Evolutionary conservation across 164 flowering plant genomes (phyloP).

Genomic region (Nelumbo lutea): DNA sequence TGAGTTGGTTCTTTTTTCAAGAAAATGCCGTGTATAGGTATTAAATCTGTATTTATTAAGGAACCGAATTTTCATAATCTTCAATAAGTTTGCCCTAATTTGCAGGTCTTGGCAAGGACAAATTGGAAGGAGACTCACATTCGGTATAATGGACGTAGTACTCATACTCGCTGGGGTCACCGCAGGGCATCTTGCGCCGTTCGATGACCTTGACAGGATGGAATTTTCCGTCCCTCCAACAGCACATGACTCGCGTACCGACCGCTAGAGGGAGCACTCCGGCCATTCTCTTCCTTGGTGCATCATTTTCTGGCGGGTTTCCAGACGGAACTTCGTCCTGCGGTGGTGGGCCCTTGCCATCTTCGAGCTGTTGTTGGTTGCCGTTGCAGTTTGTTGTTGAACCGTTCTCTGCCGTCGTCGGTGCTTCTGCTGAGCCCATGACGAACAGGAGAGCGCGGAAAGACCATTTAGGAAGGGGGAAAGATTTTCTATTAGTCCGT

Average conservation of each 20-base stretch:
- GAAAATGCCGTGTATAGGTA: too few species aligned
- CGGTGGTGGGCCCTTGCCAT: neutral
- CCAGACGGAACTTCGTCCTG: neutral
- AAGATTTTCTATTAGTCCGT: too few species aligned
- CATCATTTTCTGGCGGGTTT: constrained; percentile 18
- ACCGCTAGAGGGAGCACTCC: constrained; percentile 53
- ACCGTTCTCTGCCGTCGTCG: constrained; percentile 24
- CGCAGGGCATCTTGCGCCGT: constrained; percentile 33
- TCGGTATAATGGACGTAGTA: constrained; percentile 77
- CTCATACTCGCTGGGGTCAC: constrained; percentile 46
- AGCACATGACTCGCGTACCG: constrained; percentile 70
- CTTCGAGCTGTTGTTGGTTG: constrained; percentile 12
- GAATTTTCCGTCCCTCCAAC: constrained; percentile 64
- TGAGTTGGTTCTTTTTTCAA: too few species aligned
- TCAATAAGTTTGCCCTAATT: too few species aligned
- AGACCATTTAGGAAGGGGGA: too few species aligned
- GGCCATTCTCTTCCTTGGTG: constrained; percentile 31
- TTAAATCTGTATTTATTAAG: too few species aligned
- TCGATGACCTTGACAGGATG: constrained; percentile 78
- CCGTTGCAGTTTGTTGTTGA: constrained; percentile 14
- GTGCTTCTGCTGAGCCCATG: constrained; percentile 1
- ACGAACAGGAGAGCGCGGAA: too few species aligned
- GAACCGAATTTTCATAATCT: too few species aligned
- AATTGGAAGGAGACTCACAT: constrained; percentile 32
- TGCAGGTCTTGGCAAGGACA: too few species aligned